phyloP scores from a whole-genome alignment of 2,329 filamentous ascomycete genomes.

The Sporothrix variecibatus region DNA sequence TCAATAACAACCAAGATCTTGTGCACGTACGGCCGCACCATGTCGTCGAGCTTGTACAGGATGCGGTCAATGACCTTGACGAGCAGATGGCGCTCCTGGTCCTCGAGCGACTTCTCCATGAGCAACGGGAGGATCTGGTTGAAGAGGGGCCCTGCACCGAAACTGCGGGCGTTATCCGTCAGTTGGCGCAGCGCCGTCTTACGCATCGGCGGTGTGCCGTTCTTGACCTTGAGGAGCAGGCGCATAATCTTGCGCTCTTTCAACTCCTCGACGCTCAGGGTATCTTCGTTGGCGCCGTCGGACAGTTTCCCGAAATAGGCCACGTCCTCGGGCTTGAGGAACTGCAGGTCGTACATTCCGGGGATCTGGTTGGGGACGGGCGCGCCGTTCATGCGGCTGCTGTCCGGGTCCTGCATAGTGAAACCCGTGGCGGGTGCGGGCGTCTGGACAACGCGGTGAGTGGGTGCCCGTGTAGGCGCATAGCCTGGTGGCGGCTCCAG shows the following conservation, averaged over 20 bases:
- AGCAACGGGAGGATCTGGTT: conserved; percentile 95
- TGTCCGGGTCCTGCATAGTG: conserved; percentile 96
- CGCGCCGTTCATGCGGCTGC: conserved; percentile 78
- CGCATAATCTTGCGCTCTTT: conserved; percentile 99
- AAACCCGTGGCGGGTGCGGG: conserved; percentile 80
- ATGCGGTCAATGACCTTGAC: conserved; percentile 99
- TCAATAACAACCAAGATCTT: conserved; percentile 99
- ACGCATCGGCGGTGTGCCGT: conserved; percentile 96
- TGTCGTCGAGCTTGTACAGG: conserved; percentile 95
- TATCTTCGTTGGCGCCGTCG: conserved; percentile 88
- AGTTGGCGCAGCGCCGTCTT: conserved; percentile 97
- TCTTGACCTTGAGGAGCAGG: conserved; percentile 95
- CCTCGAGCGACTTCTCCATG: conserved; percentile 97
- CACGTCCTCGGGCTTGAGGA: conserved; percentile 99
- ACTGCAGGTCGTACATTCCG: conserved; percentile 92
- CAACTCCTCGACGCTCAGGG: conserved; percentile 88
- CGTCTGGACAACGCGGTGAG: conserved; percentile 73
- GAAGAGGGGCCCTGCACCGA: conserved; percentile 90
- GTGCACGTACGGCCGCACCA: conserved; percentile 94
- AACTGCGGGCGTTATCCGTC: conserved; percentile 95
- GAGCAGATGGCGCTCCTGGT: conserved; percentile 95
- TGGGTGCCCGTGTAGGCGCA: conserved; percentile 74
- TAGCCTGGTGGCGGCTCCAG: conserved; percentile 90
- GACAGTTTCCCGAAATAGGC: conserved; percentile 97
- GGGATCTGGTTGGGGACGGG: conserved; percentile 94